Evolutionary conservation across 2,329 filamentous ascomycete species (phyloP).

Genomic region (Beauveria sp.): DNA sequence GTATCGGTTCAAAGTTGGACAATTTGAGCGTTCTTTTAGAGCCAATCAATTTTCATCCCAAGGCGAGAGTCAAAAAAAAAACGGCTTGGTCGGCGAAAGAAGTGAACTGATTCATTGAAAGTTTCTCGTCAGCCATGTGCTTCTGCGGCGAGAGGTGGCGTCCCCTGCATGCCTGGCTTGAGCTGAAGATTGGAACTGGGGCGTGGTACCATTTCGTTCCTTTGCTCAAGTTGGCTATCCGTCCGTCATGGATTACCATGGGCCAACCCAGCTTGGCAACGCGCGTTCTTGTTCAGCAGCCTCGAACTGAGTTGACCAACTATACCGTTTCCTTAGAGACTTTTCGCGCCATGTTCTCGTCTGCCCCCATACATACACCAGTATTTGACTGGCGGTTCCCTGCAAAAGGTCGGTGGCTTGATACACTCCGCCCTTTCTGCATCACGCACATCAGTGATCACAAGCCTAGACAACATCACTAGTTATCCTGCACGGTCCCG

Average conservation of each 20-base stretch:
- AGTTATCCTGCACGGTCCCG: background rate
- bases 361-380: background rate
- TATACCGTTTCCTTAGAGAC: background rate
- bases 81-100: too few relatives aligned
- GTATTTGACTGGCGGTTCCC: background rate
- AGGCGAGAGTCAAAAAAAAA: background rate
- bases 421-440: background rate
- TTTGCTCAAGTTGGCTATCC: background rate
- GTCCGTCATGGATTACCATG: background rate
- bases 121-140: background rate
- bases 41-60: too few relatives aligned
- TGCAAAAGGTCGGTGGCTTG: background rate
- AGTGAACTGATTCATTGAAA: too few relatives aligned
- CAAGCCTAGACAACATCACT: background rate
- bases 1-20: background rate
- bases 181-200: background rate
- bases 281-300: background rate
- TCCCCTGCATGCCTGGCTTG: background rate
- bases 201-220: background rate
- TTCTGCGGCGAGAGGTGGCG: background rate
- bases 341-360: background rate
- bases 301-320: background rate
- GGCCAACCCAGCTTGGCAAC: background rate
- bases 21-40: background rate
- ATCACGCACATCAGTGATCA: background rate